Base-by-base conservation (phyloP, 495 filamentous ascomycete species). In the Podospora pseudoanserina region DNA sequence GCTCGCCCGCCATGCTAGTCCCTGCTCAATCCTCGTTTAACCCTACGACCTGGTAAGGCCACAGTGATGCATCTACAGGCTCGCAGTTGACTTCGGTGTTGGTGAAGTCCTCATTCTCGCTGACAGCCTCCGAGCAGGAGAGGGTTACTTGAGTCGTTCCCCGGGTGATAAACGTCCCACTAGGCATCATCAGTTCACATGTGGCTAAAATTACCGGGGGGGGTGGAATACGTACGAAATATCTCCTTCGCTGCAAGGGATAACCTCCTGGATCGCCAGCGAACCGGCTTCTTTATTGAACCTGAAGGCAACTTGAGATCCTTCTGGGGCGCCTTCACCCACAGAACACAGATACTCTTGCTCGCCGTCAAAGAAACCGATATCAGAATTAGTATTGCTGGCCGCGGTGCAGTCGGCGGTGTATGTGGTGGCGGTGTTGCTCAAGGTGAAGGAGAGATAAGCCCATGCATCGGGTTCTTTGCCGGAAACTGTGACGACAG, bases 391-490 rank as follows among this genome's bases (percentile, higher is more conserved):
- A 16, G 39, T 49, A 67, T 67, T 76, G 73, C 79, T 82, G 26
- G 67, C 54, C 13, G 75, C 80, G 15, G 70, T 73, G 73, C 81
- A 82, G 26, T 69, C 49, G 13, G 74, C 75, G 3, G 68, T 68
- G 67, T 76, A 77, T 0, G 72, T 56, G 0, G 60, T 64, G 59
- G 79, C 63, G 39, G 73, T 76, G 77, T 80, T 82, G 65, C 73
- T 75, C n/a, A 83, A 62, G 76, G 79, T 82, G 75, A 82, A 83
- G 70, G 74, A 74, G 63, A 82, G 79, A 56, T 74, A 72, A 26
- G 78, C 81, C 69, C 70, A 77, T 6, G 78, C 76, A 49, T 79
- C 80, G 65, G 82, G 80, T 67, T 83, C 80, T 2, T 79, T 78
- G 0, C 79, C 79, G 11, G 75, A 80, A 0, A 75, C 75, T 74